Evolutionary conservation across 352 stramenopile genomes (phyloP).

Genomic region (Aphanomyces astaci): DNA sequence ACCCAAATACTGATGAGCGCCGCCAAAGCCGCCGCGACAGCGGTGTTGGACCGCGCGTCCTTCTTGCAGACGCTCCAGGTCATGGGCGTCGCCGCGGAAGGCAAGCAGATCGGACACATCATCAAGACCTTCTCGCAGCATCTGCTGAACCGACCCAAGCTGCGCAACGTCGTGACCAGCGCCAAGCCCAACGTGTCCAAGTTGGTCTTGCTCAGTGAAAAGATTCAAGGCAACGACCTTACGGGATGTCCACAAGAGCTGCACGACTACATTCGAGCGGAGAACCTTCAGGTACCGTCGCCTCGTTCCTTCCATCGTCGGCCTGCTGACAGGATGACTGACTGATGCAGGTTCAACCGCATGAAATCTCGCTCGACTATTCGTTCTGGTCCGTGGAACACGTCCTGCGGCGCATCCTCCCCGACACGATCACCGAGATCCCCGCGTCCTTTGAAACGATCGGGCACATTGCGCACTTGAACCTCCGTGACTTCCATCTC

Average conservation of each 20-base stretch:
- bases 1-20: slow-evolving; percentile 11
- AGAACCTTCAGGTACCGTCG: slow-evolving; percentile 31
- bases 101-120: slow-evolving; percentile 70
- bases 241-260: slow-evolving; percentile 44
- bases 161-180: slow-evolving; percentile 70
- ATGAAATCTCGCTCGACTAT: slow-evolving; percentile 70
- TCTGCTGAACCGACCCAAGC: slow-evolving; percentile 55
- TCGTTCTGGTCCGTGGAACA: slow-evolving; percentile 71
- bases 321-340: background rate
- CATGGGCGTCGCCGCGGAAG: slow-evolving; percentile 61
- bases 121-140: slow-evolving; percentile 65
- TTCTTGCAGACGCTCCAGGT: slow-evolving; percentile 67
- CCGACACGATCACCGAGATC: slow-evolving; percentile 70
- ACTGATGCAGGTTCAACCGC: slow-evolving; percentile 38
- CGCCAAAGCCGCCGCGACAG: background rate
- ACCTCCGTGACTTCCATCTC: slow-evolving; percentile 90
- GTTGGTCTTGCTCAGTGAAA: slow-evolving; percentile 59
- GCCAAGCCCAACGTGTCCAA: slow-evolving; percentile 34
- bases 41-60: slow-evolving; percentile 52
- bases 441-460: slow-evolving; percentile 93
- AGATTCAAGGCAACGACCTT: slow-evolving; percentile 46
- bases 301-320: background rate
- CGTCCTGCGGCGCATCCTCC: slow-evolving; percentile 79
- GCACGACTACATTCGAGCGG: slow-evolving; percentile 39
- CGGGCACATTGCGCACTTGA: slow-evolving; percentile 97